Conservation (phyloP, 331 rosid genomes). For the Erythrophleum ivorense region DNA sequence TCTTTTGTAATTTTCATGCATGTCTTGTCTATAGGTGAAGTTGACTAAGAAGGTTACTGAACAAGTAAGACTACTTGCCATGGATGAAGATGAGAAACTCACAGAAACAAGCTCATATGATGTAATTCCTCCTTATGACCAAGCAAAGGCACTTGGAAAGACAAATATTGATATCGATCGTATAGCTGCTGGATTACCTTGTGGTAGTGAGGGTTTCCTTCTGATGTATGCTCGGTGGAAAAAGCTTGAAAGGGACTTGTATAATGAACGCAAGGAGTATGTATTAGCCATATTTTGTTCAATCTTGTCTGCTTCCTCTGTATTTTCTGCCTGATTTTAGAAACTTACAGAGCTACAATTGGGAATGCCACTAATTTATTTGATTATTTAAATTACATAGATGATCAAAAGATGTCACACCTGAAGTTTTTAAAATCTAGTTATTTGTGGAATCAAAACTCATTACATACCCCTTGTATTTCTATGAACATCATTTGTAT, state of each 20-base stretch:
- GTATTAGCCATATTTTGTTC: conserved; percentile 41
- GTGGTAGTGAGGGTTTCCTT: conserved; percentile 98
- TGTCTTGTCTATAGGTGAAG: conserved; percentile 56
- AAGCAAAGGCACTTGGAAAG: conserved; percentile 99
- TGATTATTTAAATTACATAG: conserved; percentile 10
- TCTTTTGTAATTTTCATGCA: conserved; percentile 20
- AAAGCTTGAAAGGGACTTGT: conserved; percentile 95
- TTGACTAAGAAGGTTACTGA: conserved; percentile 96
- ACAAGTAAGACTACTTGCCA: conserved; percentile 90
- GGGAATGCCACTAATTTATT: conserved; percentile 8
- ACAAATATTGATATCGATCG: conserved; percentile 92
- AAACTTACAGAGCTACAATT: conserved; percentile 6
- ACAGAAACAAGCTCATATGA: conserved; percentile 72
- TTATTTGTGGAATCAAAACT: conserved; percentile 33
- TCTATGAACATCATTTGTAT: conserved; percentile 1
- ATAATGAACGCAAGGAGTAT: conserved; percentile 94
- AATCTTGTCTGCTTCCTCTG: conserved; percentile 13
- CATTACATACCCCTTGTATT: not conserved
- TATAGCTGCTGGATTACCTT: conserved; percentile 97
- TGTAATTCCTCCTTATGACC: conserved; percentile 88
- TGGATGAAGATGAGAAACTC: conserved; percentile 79
- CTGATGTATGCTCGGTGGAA: conserved; percentile 99
- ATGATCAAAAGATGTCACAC: conserved; percentile 21
- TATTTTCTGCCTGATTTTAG: conserved; percentile 31
- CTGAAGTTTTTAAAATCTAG: conserved; percentile 21